A percentile compares a stretch with the other conserved stretches of the same genome.
phyloP scores from a whole-genome alignment of 768 basidiomycete species.

The Gloeophyllum trabeum region DNA sequence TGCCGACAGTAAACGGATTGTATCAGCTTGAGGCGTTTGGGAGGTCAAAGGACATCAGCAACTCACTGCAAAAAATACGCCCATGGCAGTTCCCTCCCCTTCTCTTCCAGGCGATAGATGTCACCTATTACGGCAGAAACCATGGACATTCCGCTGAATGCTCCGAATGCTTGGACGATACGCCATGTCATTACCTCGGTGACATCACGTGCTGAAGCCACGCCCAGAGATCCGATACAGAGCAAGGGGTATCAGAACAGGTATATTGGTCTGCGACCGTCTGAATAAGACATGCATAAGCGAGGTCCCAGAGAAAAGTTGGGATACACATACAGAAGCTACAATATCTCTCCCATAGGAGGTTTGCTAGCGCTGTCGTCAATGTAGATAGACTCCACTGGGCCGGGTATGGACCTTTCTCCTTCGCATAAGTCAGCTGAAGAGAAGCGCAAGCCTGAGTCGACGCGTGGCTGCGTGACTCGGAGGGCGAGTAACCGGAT shows the following conservation, averaged over 20 bases:
- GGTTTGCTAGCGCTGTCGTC: slow-evolving; percentile 30
- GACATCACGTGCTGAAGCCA: slow-evolving; percentile 32
- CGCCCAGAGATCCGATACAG: slow-evolving; percentile 47
- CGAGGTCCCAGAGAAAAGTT: not conserved
- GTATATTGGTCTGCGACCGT: slow-evolving; percentile 56
- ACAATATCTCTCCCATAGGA: slow-evolving; percentile 40
- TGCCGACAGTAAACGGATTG: slow-evolving; percentile 23
- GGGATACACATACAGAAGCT: slow-evolving; percentile 35
- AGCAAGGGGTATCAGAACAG: slow-evolving; percentile 48
- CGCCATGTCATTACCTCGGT: slow-evolving; percentile 46
- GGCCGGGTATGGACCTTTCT: too few species aligned
- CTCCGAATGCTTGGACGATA: slow-evolving; percentile 55
- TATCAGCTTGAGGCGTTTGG: too few species aligned
- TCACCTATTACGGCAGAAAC: slow-evolving; percentile 55
- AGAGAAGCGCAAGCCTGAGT: too few species aligned
- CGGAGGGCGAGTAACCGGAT: too few species aligned
- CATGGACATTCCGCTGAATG: slow-evolving; percentile 41
- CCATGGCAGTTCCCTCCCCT: slow-evolving; percentile 48
- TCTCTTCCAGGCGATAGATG: slow-evolving; percentile 53
- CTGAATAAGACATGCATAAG: slow-evolving; percentile 18
- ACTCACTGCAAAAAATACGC: slow-evolving; percentile 41
- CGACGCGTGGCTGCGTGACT: too few species aligned
- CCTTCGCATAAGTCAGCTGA: too few species aligned
- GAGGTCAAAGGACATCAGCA: not conserved
- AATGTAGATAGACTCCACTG: slow-evolving; percentile 41